These are phyloP conservation scores for Primulina huaijiensis DNA, from an alignment of 257 asterid genomes.

Conservation along the genomic window DNA sequence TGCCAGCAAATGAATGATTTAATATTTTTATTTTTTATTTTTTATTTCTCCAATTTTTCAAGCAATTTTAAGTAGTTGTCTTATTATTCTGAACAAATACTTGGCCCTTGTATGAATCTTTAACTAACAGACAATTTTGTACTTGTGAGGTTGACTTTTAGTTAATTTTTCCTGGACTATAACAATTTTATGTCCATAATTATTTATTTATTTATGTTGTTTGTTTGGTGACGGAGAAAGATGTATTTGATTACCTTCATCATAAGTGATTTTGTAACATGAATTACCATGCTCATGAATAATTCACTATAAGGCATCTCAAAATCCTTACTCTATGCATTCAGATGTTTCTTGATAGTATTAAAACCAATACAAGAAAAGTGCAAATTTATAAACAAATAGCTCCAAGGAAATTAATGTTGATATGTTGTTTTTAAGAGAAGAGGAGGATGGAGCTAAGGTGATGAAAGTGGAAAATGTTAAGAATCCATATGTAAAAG, in stretches of 20 bases:
- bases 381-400: not conserved
- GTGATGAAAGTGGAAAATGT: conserved; percentile 73
- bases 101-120: not conserved
- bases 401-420: conserved; percentile 5
- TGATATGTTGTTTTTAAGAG: conserved; percentile 27
- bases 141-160: too few species aligned
- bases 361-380: not conserved
- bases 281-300: not conserved
- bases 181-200: too few species aligned
- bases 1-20: not conserved
- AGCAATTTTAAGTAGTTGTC: not conserved
- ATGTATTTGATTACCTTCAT: not conserved
- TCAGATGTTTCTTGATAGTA: not conserved
- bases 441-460: conserved; percentile 73
- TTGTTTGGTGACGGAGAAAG: too few species aligned
- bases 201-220: too few species aligned
- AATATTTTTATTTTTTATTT: too few species aligned
- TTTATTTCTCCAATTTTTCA: too few species aligned
- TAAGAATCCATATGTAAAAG: conserved; percentile 55
- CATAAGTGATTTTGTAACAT: not conserved
- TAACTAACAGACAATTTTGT: not conserved
- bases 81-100: not conserved
- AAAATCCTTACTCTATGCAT: not conserved
- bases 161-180: too few species aligned
- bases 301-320: not conserved